Percentiles rank a stretch among this genome's conserved stretches.
Evolutionary conservation across 2,329 filamentous ascomycete genomes (phyloP).

Genomic region (Penicillium decumbens): DNA sequence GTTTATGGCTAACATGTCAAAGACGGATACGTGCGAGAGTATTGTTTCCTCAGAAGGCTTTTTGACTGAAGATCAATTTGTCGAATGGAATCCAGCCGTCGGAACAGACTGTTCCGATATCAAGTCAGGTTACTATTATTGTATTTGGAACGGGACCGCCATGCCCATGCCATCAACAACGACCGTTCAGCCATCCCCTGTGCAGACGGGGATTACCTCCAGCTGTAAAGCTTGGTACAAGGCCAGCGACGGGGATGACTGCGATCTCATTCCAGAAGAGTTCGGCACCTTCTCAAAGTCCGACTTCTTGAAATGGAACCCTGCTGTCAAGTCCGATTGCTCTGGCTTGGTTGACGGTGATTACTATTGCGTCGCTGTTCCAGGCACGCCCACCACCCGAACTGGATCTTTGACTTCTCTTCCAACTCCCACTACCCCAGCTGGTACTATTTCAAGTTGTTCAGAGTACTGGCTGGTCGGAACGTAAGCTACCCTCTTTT

Average conservation of each 20-base stretch:
- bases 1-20: background rate
- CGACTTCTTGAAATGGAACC: constrained; percentile 2
- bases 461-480: background rate
- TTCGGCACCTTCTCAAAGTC: background rate
- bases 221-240: background rate
- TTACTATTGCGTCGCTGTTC: constrained; percentile 1
- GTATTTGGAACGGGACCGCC: background rate
- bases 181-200: background rate
- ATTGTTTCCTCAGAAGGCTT: background rate
- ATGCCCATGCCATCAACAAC: background rate
- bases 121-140: background rate
- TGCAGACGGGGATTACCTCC: background rate
- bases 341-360: background rate
- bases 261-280: background rate
- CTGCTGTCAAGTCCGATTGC: constrained; percentile 1
- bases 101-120: background rate
- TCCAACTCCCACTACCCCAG: background rate
- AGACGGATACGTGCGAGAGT: background rate
- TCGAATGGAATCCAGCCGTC: background rate
- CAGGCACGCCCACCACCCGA: background rate
- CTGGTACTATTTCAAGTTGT: background rate
- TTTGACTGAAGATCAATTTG: background rate
- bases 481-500: background rate
- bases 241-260: background rate
- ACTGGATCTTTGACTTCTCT: background rate